phyloP scores from a whole-genome alignment of 345 rosid species.

The Brassica juncea region DNA sequence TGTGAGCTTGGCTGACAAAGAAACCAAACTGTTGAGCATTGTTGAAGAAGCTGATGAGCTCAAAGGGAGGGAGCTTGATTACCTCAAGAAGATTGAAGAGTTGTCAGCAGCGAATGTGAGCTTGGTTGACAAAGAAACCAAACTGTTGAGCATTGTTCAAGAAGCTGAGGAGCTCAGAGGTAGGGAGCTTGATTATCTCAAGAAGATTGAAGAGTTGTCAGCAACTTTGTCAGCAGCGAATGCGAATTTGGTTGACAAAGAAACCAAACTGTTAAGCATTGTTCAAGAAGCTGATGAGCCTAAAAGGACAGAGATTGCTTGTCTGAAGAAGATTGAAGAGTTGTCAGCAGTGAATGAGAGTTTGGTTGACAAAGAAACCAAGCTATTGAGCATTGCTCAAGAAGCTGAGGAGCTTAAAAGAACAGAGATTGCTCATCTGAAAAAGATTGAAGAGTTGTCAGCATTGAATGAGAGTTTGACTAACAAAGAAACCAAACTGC shows the following conservation, averaged over 20 bases:
- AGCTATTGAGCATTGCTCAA: neutral
- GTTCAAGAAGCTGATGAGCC: neutral
- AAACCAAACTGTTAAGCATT: neutral
- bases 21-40: neutral
- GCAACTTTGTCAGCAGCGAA: neutral
- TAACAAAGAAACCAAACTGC: neutral
- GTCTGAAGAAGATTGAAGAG: neutral
- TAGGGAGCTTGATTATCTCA: neutral
- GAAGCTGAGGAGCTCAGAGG: neutral
- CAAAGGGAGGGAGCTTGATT: neutral
- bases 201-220: neutral
- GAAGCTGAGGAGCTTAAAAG: neutral
- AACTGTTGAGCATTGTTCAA: slow-evolving; percentile 29
- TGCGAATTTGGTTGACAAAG: neutral
- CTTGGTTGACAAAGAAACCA: slow-evolving; percentile 30
- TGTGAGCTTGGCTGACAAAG: neutral
- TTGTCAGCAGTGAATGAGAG: neutral
- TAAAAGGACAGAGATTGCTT: neutral
- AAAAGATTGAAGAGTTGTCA: neutral
- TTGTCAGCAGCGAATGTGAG: slow-evolving; percentile 12
- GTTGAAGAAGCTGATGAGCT: neutral
- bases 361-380: neutral
- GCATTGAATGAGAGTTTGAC: neutral
- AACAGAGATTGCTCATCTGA: neutral
- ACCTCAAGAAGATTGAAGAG: neutral